phyloP scores from a whole-genome alignment of 805 yeast species.

The Maudiozyma saulgeensis region DNA sequence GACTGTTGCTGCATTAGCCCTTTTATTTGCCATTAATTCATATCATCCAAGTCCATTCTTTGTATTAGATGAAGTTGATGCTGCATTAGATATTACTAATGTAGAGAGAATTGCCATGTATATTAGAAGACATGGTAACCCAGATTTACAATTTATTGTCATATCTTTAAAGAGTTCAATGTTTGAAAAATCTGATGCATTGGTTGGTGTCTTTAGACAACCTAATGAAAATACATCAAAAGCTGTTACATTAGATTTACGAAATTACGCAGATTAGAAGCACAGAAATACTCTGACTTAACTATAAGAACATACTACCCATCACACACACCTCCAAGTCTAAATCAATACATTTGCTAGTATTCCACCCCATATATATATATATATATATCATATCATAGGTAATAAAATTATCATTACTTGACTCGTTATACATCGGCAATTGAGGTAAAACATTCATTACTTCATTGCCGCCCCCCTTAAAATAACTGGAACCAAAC shows the following conservation, averaged over 20 bases:
- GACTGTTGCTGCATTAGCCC: constrained; percentile 90
- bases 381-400: too few species aligned
- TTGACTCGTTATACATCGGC: too few species aligned
- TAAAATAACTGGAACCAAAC: too few species aligned
- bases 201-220: constrained; percentile 88
- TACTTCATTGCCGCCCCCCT: too few species aligned
- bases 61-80: constrained; percentile 95
- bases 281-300: not conserved
- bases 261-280: constrained; percentile 41
- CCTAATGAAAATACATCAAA: constrained; percentile 63
- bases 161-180: constrained; percentile 81
- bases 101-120: constrained; percentile 82
- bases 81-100: constrained; percentile 86
- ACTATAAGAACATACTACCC: not conserved
- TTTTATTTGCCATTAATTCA: constrained; percentile 83
- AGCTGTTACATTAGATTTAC: constrained; percentile 63
- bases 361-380: too few species aligned
- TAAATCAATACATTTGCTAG: not conserved
- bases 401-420: too few species aligned
- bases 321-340: not conserved
- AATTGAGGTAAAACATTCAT: too few species aligned
- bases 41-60: constrained; percentile 92
- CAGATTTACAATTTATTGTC: constrained; percentile 81
- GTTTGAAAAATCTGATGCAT: constrained; percentile 79
- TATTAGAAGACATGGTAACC: constrained; percentile 63